Base-by-base conservation (phyloP, 495 filamentous ascomycete species). In the Terfezia boudieri region DNA sequence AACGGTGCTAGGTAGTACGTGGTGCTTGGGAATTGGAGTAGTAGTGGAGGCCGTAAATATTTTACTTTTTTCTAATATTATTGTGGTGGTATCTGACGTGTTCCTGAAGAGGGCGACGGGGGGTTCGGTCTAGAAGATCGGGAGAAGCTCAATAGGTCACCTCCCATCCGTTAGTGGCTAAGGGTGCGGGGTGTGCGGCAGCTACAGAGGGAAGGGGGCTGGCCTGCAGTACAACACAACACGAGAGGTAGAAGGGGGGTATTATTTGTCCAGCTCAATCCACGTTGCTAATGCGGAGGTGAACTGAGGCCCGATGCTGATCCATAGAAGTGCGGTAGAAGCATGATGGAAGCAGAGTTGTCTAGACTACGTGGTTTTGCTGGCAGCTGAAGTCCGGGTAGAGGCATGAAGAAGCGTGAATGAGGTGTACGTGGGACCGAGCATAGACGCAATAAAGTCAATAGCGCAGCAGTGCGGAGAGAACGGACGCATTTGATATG, bases 1-100 rank as follows among this genome's bases (percentile, higher is more conserved):
- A 99, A 69, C 74, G 92, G 51, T 96, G 88, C 68, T 95, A 67
- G 78, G 55, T 36, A 46, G 17, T 46, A 46, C 41, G 41, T 46
- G 41, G 41, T 46, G 4, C 41, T 20, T 8, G 12, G 41, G 41
- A 46, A 46, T 5, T 46, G 41, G 41, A 46, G 17, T 46, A 20
- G 17, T 46, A 46, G 41, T 46, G 41, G 8, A 14, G 41, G 41
- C 26, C 4, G 7, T 32, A 7, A 7, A 32, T 32, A 14, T 46
- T 20, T 46, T 46, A 46, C 41, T 46, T 46, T 46, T 46, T 46
- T 46, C 41, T 46, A 14, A 46, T 14, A 46, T 46, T 14, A 14
- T 4, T 46, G 14, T 20, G 41, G 41, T 20, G 41, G 41, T 46
- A 46, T 46, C 41, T 46, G 41, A 46, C 41, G 41, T 46, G 41